These are phyloP conservation scores for Candida verbasci DNA, from an alignment of 805 yeast species.

Conservation along the genomic window DNA sequence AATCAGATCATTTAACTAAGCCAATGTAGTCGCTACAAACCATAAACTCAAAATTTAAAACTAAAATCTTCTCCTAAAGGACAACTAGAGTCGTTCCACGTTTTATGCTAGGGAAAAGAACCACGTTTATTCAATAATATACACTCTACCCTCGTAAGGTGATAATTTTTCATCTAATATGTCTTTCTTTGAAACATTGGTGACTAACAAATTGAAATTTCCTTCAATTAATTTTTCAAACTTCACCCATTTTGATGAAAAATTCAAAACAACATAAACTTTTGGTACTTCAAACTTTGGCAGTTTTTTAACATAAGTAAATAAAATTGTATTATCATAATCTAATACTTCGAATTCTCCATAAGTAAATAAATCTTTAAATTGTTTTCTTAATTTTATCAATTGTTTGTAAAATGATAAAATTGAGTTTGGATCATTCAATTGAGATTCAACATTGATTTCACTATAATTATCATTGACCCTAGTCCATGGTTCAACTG, in stretches of 20 bases:
- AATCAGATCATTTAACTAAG: too few relatives aligned
- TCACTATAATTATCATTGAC: slow-evolving; percentile 46
- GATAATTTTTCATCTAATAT: slow-evolving; percentile 21
- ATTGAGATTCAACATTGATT: slow-evolving; percentile 46
- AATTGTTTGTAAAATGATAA: slow-evolving; percentile 43
- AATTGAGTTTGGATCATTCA: slow-evolving; percentile 42
- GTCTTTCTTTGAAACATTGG: slow-evolving; percentile 21
- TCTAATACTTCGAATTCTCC: slow-evolving; percentile 45
- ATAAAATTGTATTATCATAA: slow-evolving; percentile 35
- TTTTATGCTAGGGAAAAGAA: too few relatives aligned
- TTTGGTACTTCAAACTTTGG: too few relatives aligned
- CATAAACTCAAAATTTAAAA: too few relatives aligned
- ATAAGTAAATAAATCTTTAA: slow-evolving; percentile 41
- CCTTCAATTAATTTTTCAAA: slow-evolving; percentile 27
- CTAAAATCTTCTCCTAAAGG: too few relatives aligned
- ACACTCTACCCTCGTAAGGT: slow-evolving; percentile 47
- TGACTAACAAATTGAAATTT: slow-evolving; percentile 24
- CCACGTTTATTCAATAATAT: too few relatives aligned
- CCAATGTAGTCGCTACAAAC: too few relatives aligned
- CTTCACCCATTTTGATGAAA: slow-evolving; percentile 27
- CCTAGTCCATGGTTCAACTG: slow-evolving; percentile 49
- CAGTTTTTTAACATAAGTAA: slow-evolving; percentile 30
- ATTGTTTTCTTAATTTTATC: slow-evolving; percentile 38
- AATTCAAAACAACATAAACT: slow-evolving; percentile 43
- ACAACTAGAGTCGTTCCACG: too few relatives aligned